A percentile compares a stretch with the other conserved stretches of the same genome.
phyloP scores from a whole-genome alignment of 1,139 yeast species.

The Hansenula sp. region DNA sequence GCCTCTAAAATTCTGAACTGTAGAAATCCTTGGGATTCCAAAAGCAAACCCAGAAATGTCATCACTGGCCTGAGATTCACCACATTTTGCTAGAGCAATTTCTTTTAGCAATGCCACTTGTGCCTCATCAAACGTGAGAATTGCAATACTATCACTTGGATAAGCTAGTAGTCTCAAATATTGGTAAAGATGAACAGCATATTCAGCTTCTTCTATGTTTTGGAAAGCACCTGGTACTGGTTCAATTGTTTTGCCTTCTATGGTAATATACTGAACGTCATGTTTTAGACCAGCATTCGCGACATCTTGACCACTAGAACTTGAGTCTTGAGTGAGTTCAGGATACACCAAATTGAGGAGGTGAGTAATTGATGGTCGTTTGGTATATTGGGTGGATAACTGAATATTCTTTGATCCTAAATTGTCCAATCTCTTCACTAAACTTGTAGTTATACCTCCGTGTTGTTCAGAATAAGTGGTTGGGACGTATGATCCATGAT shows the following conservation, averaged over 20 bases:
- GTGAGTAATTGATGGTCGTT: neutral
- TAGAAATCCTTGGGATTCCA: neutral
- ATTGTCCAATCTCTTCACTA: neutral
- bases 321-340: neutral
- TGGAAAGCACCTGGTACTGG: conserved; percentile 27
- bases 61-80: neutral
- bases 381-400: neutral
- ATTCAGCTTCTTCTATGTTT: conserved; percentile 53
- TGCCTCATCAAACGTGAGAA: conserved; percentile 37
- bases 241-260: conserved; percentile 33
- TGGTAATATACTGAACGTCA: conserved; percentile 29
- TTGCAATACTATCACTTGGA: conserved; percentile 33
- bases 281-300: conserved; percentile 34
- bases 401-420: neutral
- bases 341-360: neutral
- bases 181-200: conserved; percentile 40
- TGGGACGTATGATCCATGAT: conserved; percentile 12
- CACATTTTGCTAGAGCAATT: conserved; percentile 3
- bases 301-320: neutral
- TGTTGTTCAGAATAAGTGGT: conserved; percentile 5
- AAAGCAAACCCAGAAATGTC: conserved; percentile 3
- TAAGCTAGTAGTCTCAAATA: conserved; percentile 46
- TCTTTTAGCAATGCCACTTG: conserved; percentile 24
- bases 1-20: neutral
- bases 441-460: neutral